phyloP scores from a whole-genome alignment of 116 monocot species.

The Thalassia testudinum region DNA sequence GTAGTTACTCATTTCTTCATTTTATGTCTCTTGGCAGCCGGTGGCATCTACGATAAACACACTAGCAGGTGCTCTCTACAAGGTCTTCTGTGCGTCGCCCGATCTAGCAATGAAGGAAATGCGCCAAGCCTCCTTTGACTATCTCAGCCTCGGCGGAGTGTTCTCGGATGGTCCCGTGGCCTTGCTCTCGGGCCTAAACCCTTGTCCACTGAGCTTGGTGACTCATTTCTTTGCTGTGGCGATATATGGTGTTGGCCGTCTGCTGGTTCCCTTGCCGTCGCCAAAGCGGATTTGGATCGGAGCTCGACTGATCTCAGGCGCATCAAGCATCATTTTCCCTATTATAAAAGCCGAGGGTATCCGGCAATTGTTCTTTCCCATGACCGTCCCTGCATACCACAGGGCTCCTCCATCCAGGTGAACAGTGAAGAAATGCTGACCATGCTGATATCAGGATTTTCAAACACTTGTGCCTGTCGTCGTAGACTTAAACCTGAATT shows the following conservation, averaged over 20 bases:
- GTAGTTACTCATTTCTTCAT: neutral
- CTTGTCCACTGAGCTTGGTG: slow-evolving; percentile 56
- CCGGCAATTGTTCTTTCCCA: slow-evolving; percentile 96
- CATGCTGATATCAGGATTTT: too few species aligned
- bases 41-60: slow-evolving; percentile 90
- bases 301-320: slow-evolving; percentile 40
- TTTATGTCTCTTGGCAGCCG: slow-evolving; percentile 31
- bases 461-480: too few species aligned
- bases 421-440: neutral
- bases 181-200: slow-evolving; percentile 64
- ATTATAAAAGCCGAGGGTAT: slow-evolving; percentile 93
- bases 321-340: slow-evolving; percentile 73
- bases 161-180: slow-evolving; percentile 59
- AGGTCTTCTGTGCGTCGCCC: slow-evolving; percentile 65
- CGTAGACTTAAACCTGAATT: too few species aligned
- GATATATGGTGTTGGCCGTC: slow-evolving; percentile 70
- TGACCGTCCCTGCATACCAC: slow-evolving; percentile 78
- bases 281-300: slow-evolving; percentile 68
- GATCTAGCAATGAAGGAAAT: slow-evolving; percentile 62
- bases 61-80: slow-evolving; percentile 68
- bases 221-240: slow-evolving; percentile 84
- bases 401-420: slow-evolving; percentile 46
- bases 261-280: slow-evolving; percentile 64
- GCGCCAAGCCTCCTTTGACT: slow-evolving; percentile 74
- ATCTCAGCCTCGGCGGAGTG: slow-evolving; percentile 62